Conservation (phyloP, 768 basidiomycete genomes). For the Phlebiopsis flavidoalba region DNA sequence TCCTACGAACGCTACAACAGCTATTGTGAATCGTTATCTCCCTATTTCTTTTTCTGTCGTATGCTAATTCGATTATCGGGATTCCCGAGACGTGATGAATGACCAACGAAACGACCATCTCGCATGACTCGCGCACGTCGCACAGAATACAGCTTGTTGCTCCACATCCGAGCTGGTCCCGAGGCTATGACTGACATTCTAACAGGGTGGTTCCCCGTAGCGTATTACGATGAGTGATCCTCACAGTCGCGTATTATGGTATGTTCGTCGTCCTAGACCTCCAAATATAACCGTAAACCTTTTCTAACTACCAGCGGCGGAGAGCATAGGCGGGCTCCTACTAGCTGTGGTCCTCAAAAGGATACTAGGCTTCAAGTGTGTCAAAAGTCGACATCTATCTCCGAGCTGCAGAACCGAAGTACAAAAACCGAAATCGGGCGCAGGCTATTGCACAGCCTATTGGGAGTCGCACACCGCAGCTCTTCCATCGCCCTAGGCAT, state of each 20-base stretch:
- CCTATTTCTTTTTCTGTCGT: no score
- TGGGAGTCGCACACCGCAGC: not conserved
- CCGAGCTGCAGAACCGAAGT: not conserved
- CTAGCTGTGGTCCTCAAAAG: not conserved
- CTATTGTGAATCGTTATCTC: no score
- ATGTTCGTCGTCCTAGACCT: not conserved
- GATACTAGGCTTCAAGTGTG: not conserved
- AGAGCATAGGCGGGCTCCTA: not conserved
- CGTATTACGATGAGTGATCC: not conserved
- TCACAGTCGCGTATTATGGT: not conserved
- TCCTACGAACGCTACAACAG: no score
- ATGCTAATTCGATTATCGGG: no score
- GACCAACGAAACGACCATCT: no score
- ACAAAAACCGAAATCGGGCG: constrained; percentile 3
- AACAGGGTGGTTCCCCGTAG: no score
- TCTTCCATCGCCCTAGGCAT: not conserved
- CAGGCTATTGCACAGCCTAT: constrained; percentile 1
- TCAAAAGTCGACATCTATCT: constrained; percentile 1
- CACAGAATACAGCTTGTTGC: no score
- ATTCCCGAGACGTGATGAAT: no score
- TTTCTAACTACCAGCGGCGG: not conserved
- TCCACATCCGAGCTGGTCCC: no score
- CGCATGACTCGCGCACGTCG: no score
- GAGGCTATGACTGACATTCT: no score
- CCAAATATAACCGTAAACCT: not conserved